Evolutionary conservation across 1,284 basidiomycete species (phyloP).

Genomic region (Hymenochaete sp.): DNA sequence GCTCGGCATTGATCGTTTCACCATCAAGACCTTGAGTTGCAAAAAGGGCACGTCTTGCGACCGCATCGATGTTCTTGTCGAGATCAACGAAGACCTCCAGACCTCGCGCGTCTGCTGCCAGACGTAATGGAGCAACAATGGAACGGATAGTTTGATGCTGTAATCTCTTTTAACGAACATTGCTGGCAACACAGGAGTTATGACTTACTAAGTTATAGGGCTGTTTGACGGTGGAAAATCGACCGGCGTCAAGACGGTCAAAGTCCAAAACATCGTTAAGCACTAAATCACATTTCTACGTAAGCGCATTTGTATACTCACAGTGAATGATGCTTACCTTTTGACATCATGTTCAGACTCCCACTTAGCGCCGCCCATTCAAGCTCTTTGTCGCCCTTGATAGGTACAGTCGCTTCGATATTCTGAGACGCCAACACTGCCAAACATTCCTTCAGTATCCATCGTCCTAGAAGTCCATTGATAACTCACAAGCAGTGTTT

Average conservation of each 20-base stretch:
- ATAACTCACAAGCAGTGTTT: slow-evolving; percentile 71
- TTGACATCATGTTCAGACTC: slow-evolving; percentile 85
- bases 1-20: slow-evolving; percentile 30
- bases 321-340: slow-evolving; percentile 37
- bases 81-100: slow-evolving; percentile 62
- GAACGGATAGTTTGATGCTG: slow-evolving; percentile 80
- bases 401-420: slow-evolving; percentile 63
- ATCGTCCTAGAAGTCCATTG: neutral
- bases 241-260: slow-evolving; percentile 68
- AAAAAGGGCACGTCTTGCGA: slow-evolving; percentile 47
- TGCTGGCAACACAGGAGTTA: slow-evolving; percentile 10
- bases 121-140: slow-evolving; percentile 65
- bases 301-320: slow-evolving; percentile 1
- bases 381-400: slow-evolving; percentile 60
- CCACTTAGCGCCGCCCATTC: slow-evolving; percentile 78
- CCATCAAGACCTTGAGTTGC: slow-evolving; percentile 39
- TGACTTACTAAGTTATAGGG: slow-evolving; percentile 2
- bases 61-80: slow-evolving; percentile 67
- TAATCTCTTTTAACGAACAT: slow-evolving; percentile 13
- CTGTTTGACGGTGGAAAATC: slow-evolving; percentile 60
- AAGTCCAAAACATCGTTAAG: slow-evolving; percentile 45
- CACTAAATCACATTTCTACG: too few relatives aligned
- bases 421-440: slow-evolving; percentile 56
- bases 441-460: slow-evolving; percentile 1
- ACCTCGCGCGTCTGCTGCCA: slow-evolving; percentile 65